Evolutionary conservation across 305 asterid genomes (phyloP), one percentile per base, ranked within the genome.

Genomic region (Coffea humblotiana): DNA sequence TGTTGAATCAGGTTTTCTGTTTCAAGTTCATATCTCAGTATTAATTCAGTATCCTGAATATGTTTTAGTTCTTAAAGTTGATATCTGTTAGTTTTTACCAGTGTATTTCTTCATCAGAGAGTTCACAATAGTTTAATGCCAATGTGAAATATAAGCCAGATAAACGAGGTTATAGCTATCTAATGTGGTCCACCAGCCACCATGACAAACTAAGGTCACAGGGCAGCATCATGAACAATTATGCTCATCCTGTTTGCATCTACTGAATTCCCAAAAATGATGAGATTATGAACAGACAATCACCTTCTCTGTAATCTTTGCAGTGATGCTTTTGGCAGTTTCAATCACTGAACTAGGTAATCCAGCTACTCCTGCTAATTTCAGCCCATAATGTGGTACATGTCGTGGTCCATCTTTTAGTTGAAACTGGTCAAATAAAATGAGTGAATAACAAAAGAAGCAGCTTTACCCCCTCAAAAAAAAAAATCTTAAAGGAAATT

Each of bases 311-410:
- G 90, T 88, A 11, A 95, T 90, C 83, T 82, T 89, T 43, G 94
- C 85, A 77, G 97, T 93, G 84, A 95, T 95, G 85, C 60, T 87
- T 85, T 85, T 82, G 48, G 98, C 99, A 1, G 89, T 84, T 65
- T 93, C 93, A 74, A 93, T 88, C 71, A 95, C 99, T 19, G 94
- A 80, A 82, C 81, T 79, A n/a, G 99, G 98, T 83, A 95, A 85
- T 81, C 98, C 99, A 78, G 99, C 99, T 63, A 92, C 93, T 79
- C 92, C 92, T 32, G 99, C 98, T 85, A 95, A 84, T 95, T 92
- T 90, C 78, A 95, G 97, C 81, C 98, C 98, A 76, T 95, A 95
- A 87, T 95, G 99, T 58, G 97, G 90, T 9, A 93, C 90, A 70
- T 89, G 89, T 35, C 93, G 86, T 40, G 92, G 90, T 69, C 98